Base-by-base conservation (phyloP, 2,329 filamentous ascomycete species). In the Clathrospora elynae region DNA sequence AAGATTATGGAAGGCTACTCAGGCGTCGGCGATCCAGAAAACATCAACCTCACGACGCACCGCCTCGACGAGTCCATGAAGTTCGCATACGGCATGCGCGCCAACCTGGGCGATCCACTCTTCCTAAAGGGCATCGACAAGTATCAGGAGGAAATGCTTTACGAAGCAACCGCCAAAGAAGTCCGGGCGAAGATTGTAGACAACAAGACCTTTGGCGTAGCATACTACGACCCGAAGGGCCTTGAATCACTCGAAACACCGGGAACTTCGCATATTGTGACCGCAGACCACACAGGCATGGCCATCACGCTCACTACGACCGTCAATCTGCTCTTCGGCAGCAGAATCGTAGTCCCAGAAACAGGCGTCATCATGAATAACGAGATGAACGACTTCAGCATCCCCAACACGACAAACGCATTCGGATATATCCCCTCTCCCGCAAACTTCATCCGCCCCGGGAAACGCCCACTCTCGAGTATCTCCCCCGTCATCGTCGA, bases 21-120 rank as follows among this genome's bases (percentile, higher is more conserved):
- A 0, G 68, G 73, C 24, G 83, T 92, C 33, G 84, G 82, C 12
- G 72, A 82, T 1, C 70, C 73, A 1, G 73, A 80, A 29, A 72
- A 70, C 12, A 53, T 80, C 13, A 85, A 89, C 55, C 73, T 95
- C 0, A 89, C 85, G 24, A 86, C 85, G 1, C 93, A 97, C 70
- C 82, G 88, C 10, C 79, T 96, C 53, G 83, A 90, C 61, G 93
- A 97, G 75, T 87, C 90, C 9, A 89, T 96, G 74, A 82, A 90
- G 14, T 97, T 95, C 67, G 90, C 83, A 2, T 97, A 96, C 65
- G 90, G 86, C 24, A 68, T 76, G 57, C 84, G 90, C 43, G 78
- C 83, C n/a, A 78, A 85, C 18, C 79, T 97, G 0, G 92, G 90
- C 4, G 93, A 97, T 66, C 93, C 92, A 0, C 75, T 73, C 1